Conservation (phyloP, 805 yeast species). For the Candida ponderosae region DNA sequence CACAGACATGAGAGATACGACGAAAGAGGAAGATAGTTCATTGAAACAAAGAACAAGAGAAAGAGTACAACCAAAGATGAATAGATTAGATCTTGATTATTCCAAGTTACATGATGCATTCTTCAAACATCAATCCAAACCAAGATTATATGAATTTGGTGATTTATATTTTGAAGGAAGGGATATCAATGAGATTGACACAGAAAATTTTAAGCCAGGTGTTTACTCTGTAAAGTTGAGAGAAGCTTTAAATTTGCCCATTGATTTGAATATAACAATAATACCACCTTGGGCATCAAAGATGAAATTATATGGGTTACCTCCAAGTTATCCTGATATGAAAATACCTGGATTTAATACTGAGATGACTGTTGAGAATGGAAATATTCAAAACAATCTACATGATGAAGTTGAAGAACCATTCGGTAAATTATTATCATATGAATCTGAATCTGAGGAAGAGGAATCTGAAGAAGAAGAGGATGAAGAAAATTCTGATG, state of each 20-base stretch:
- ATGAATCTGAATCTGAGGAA: slow-evolving; percentile 10
- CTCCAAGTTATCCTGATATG: slow-evolving; percentile 72
- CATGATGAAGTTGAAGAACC: slow-evolving; percentile 12
- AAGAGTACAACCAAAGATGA: slow-evolving; percentile 84
- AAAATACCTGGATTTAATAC: slow-evolving; percentile 47
- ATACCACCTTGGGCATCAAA: slow-evolving; percentile 77
- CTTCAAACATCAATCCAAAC: slow-evolving; percentile 72
- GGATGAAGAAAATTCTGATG: slow-evolving; percentile 13
- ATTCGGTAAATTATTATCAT: slow-evolving; percentile 24
- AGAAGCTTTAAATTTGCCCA: slow-evolving; percentile 59
- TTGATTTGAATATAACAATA: slow-evolving; percentile 16
- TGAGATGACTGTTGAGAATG: slow-evolving; percentile 29
- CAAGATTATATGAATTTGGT: slow-evolving; percentile 61
- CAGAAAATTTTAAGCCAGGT: slow-evolving; percentile 55
- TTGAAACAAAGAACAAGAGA: slow-evolving; percentile 73
- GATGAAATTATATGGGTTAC: slow-evolving; percentile 68
- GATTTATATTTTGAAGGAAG: slow-evolving; percentile 76
- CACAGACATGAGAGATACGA: slow-evolving; percentile 70
- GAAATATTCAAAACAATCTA: slow-evolving; percentile 21
- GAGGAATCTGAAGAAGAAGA: slow-evolving; percentile 17
- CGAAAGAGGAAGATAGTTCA: slow-evolving; percentile 39
- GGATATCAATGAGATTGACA: slow-evolving; percentile 40
- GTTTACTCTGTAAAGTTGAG: slow-evolving; percentile 51
- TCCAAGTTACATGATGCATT: slow-evolving; percentile 78
- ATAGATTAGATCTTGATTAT: slow-evolving; percentile 79